phyloP scores from a whole-genome alignment of 768 basidiomycete genomes.

The Kwoniella europaea region DNA sequence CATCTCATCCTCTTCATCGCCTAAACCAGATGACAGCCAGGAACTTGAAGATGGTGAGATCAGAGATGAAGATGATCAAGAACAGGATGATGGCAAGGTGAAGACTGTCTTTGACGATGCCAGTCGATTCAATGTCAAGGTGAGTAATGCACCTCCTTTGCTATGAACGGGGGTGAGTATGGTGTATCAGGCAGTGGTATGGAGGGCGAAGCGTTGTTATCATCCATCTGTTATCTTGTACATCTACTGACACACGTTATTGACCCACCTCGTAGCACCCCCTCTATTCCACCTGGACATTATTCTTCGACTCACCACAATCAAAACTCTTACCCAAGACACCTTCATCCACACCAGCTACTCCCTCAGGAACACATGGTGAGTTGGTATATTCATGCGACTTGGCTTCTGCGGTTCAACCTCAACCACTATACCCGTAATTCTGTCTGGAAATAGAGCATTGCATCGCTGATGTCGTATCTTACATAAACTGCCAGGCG shows the following conservation, averaged over 20 bases:
- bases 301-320: conserved; percentile 95
- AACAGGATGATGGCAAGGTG: conserved; percentile 62
- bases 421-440: too few species aligned
- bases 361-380: conserved; percentile 49
- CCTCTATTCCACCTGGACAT: conserved; percentile 90
- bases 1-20: conserved; percentile 41
- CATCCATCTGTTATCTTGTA: too few species aligned
- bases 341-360: conserved; percentile 72
- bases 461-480: too few species aligned
- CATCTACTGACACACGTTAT: conserved; percentile 22
- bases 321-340: conserved; percentile 74
- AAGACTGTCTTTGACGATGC: conserved; percentile 93
- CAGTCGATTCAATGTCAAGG: conserved; percentile 95
- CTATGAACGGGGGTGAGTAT: too few species aligned
- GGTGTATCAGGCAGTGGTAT: too few species aligned
- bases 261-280: conserved; percentile 72
- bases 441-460: too few species aligned
- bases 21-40: conserved; percentile 33
- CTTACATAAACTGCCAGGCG: neutral
- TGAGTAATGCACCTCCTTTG: conserved; percentile 54
- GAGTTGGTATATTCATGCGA: conserved; percentile 9
- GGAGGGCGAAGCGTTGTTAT: too few species aligned
- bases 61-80: conserved; percentile 65
- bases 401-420: neutral
- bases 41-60: conserved; percentile 77